phyloP scores from a whole-genome alignment of 2,329 filamentous ascomycete genomes.

The Pestalotiopsis fici region DNA sequence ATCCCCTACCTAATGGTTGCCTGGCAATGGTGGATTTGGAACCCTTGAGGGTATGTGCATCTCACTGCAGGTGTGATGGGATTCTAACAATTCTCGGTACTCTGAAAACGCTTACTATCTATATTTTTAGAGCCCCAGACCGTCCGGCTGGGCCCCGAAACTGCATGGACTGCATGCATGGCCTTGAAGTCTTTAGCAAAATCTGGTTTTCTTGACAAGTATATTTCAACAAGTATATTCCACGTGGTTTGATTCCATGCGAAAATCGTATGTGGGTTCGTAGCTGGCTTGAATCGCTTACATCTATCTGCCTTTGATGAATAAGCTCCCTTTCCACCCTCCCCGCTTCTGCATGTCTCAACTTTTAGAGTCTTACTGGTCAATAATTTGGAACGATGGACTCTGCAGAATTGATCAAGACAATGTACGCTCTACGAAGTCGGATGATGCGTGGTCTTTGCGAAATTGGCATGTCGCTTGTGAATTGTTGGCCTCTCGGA shows the following conservation, averaged over 20 bases:
- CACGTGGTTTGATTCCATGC: background rate
- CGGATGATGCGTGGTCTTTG: background rate
- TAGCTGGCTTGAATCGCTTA: background rate
- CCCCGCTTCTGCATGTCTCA: background rate
- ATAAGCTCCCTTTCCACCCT: background rate
- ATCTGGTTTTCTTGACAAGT: background rate
- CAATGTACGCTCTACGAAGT: background rate
- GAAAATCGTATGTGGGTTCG: background rate
- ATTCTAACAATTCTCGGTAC: too few species aligned
- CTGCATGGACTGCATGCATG: background rate
- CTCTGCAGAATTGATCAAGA: background rate
- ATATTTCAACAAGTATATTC: too few species aligned
- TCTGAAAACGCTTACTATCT: too few species aligned
- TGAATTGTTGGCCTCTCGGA: background rate
- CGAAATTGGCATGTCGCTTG: background rate
- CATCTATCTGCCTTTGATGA: background rate
- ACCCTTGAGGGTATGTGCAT: too few species aligned
- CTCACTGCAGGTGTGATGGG: too few species aligned
- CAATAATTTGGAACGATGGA: background rate
- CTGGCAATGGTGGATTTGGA: too few species aligned
- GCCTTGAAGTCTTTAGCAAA: background rate
- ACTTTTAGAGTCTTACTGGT: background rate
- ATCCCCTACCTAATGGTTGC: too few species aligned
- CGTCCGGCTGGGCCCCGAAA: background rate
- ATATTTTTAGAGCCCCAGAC: too few species aligned